Evolutionary conservation across 768 basidiomycete genomes (phyloP).

Genomic region (Strobilomyces confusus): DNA sequence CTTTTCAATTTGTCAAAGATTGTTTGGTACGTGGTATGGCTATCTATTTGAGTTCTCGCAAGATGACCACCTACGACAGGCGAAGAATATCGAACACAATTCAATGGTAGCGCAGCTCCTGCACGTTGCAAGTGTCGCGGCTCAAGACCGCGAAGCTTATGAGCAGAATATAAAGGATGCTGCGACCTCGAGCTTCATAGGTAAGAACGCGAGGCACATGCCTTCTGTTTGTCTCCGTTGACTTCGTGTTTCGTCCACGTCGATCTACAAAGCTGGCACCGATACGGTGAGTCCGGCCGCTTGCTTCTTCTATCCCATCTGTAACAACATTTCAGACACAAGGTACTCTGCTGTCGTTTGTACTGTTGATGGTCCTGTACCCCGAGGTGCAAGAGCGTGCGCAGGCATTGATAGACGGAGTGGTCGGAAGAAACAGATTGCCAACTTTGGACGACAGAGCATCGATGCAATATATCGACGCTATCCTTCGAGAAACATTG

Average conservation of each 20-base stretch:
- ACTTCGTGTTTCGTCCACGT: neutral
- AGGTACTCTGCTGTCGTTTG: conserved; percentile 10
- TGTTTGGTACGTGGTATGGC: conserved; percentile 11
- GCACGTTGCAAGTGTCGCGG: neutral
- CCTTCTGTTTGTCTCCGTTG: neutral
- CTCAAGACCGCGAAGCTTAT: conserved; percentile 2
- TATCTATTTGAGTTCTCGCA: neutral
- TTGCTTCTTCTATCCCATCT: neutral
- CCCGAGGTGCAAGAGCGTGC: conserved; percentile 23
- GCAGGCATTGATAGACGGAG: conserved; percentile 14
- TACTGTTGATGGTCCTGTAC: conserved; percentile 19
- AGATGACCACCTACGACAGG: conserved; percentile 7
- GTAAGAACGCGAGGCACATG: conserved; percentile 3
- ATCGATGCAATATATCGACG: conserved; percentile 21
- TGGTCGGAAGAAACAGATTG: conserved; percentile 17
- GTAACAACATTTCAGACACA: conserved; percentile 11
- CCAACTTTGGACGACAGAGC: conserved; percentile 15
- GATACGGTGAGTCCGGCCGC: conserved; percentile 9
- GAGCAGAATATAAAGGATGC: conserved; percentile 20
- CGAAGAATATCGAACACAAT: conserved; percentile 16
- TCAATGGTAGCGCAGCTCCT: conserved; percentile 24
- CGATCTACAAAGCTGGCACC: conserved; percentile 10
- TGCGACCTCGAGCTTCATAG: conserved; percentile 19
- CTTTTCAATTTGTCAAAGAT: conserved; percentile 24
- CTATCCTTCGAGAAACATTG: conserved; percentile 19